Conservation (phyloP, 495 filamentous ascomycete species). For the Niebla homalea region DNA sequence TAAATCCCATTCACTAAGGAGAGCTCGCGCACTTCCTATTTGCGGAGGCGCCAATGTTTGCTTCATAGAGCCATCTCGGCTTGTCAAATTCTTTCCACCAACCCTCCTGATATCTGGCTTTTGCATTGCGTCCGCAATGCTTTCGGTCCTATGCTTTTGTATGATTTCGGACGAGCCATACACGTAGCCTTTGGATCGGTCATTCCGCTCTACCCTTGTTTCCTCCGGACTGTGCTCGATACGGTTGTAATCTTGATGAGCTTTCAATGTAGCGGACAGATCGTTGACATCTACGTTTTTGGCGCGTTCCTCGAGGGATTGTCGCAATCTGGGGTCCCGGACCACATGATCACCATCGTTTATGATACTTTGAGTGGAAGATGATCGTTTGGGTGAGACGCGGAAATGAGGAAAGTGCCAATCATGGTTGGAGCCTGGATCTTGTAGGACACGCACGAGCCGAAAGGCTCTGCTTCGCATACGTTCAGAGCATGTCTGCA, state of each 20-base stretch:
- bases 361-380: too few species aligned
- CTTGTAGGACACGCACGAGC: too few species aligned
- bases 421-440: too few species aligned
- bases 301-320: neutral
- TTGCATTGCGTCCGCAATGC: constrained; percentile 1
- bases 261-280: constrained; percentile 33
- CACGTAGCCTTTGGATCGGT: neutral
- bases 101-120: neutral
- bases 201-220: constrained; percentile 17
- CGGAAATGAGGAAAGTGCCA: too few species aligned
- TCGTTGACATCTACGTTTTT: constrained; percentile 17
- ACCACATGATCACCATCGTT: too few species aligned
- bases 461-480: too few species aligned
- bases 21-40: neutral
- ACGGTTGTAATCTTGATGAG: constrained; percentile 37
- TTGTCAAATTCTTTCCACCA: too few species aligned
- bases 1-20: neutral
- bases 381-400: too few species aligned
- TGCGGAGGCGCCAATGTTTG: constrained; percentile 1
- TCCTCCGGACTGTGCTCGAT: constrained; percentile 30
- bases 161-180: neutral
- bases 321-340: too few species aligned
- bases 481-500: too few species aligned
- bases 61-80: neutral
- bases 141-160: neutral